Percentiles rank a stretch among this genome's conserved stretches.
Conservation (phyloP, 2,329 filamentous ascomycete genomes). For the Ceratocystis colombiana region DNA sequence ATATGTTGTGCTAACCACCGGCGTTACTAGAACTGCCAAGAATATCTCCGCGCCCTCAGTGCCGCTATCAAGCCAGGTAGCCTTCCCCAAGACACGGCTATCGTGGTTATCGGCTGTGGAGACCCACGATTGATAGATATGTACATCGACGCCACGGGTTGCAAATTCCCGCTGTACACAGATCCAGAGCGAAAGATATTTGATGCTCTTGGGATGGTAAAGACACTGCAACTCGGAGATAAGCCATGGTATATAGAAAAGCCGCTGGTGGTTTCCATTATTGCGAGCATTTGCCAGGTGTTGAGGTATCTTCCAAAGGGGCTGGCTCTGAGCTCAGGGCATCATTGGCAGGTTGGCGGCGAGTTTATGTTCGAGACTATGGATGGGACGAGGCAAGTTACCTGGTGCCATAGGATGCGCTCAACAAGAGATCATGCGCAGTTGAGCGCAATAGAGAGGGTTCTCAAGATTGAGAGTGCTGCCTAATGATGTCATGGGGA, state of each 20-base stretch:
- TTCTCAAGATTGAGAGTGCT: background rate
- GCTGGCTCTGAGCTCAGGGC: conserved; percentile 52
- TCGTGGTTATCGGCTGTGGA: conserved; percentile 64
- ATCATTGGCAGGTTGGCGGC: conserved; percentile 60
- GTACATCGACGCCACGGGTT: conserved; percentile 54
- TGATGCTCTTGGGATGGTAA: conserved; percentile 56
- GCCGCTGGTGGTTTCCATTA: conserved; percentile 41
- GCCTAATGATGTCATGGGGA: background rate
- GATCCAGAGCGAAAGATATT: conserved; percentile 61
- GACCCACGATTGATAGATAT: conserved; percentile 55
- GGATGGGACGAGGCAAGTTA: conserved; percentile 49
- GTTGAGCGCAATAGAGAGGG: conserved; percentile 49
- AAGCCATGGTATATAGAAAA: conserved; percentile 56
- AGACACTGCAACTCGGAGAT: conserved; percentile 49
- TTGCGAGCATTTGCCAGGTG: conserved; percentile 48
- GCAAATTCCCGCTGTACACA: conserved; percentile 65
- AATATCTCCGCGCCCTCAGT: conserved; percentile 56
- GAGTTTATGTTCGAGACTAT: conserved; percentile 62
- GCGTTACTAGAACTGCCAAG: conserved; percentile 56
- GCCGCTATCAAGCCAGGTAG: conserved; percentile 44
- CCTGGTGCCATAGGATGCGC: conserved; percentile 75
- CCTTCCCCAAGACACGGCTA: conserved; percentile 48
- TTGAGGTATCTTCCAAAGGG: conserved; percentile 49
- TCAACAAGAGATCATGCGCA: conserved; percentile 70
- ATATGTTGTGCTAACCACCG: background rate